phyloP scores from a whole-genome alignment of 306 rosid genomes.

The Biancaea sappan region DNA sequence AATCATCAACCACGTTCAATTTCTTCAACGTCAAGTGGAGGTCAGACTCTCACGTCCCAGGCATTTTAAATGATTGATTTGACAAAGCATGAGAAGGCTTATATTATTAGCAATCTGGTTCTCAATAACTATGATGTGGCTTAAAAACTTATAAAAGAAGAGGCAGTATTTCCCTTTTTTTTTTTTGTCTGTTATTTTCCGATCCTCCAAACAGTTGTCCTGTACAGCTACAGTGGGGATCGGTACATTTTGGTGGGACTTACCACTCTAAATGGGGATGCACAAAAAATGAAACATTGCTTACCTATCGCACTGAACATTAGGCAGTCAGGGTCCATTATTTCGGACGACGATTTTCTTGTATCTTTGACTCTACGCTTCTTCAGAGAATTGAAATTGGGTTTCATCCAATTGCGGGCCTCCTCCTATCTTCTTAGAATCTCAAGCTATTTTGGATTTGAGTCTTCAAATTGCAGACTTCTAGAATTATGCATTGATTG shows the following conservation, averaged over 20 bases:
- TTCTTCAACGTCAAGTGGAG: conserved; percentile 95
- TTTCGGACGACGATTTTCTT: conserved; percentile 22
- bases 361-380: background rate
- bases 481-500: conserved; percentile 4
- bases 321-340: background rate
- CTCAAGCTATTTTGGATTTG: conserved; percentile 20
- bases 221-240: background rate
- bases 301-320: conserved; percentile 12
- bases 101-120: conserved; percentile 17
- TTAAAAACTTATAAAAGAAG: conserved; percentile 23
- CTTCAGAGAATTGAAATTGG: background rate
- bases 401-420: background rate
- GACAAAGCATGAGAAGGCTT: conserved; percentile 28
- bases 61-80: conserved; percentile 27
- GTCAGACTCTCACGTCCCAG: conserved; percentile 53
- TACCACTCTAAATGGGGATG: background rate
- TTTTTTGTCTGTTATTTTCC: background rate
- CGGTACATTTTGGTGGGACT: conserved; percentile 6
- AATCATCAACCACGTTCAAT: conserved; percentile 92
- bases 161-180: conserved; percentile 22
- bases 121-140: conserved; percentile 17
- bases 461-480: background rate
- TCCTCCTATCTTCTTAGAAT: background rate
- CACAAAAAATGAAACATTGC: background rate
- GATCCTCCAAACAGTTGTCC: background rate